These are phyloP conservation scores for Aegilops longissima DNA, from an alignment of 176 grass and related monocot species.

Conservation along the genomic window DNA sequence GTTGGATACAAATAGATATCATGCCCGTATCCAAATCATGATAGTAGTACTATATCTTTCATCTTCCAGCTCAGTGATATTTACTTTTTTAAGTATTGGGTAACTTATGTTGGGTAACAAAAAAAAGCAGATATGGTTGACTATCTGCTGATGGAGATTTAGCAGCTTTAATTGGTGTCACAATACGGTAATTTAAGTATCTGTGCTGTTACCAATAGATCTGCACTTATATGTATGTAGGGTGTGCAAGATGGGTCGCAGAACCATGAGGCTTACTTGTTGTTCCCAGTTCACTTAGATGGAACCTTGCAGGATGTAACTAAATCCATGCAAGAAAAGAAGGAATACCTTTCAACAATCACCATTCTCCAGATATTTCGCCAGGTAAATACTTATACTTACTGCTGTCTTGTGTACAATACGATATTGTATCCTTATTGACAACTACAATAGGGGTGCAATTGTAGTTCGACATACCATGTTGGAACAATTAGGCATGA, in stretches of 20 bases:
- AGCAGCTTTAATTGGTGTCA: background rate
- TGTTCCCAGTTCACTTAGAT: constrained; percentile 93
- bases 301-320: constrained; percentile 70
- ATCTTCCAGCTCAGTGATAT: background rate
- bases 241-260: constrained; percentile 61
- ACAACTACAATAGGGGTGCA: background rate
- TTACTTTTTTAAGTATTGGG: background rate
- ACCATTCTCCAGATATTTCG: constrained; percentile 87
- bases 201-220: constrained; percentile 10
- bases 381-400: constrained; percentile 56
- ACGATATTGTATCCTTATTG: background rate
- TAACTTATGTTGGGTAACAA: background rate
- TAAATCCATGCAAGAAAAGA: constrained; percentile 69
- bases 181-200: background rate
- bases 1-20: constrained; percentile 1
- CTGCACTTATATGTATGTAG: constrained; percentile 41
- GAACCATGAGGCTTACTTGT: constrained; percentile 84
- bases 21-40: background rate
- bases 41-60: background rate
- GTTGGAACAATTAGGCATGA: background rate
- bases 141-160: background rate
- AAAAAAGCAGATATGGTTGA: background rate
- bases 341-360: constrained; percentile 58
- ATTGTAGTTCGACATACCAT: background rate
- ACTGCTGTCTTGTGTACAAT: constrained; percentile 15